Evolutionary conservation across 2,329 filamentous ascomycete genomes (phyloP).

Genomic region (Talaromyces amestolkiae): DNA sequence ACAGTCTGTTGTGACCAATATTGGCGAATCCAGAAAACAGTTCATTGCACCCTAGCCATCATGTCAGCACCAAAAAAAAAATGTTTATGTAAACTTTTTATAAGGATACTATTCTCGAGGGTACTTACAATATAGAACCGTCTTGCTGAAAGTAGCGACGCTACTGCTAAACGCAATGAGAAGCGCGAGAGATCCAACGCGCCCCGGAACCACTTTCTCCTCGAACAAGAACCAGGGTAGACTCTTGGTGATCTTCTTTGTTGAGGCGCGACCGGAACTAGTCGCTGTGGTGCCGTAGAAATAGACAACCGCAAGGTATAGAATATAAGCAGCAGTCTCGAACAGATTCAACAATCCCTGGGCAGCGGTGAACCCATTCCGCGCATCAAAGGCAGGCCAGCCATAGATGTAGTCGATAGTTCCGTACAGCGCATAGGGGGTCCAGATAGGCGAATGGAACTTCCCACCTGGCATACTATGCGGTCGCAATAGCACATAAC

Average conservation of each 20-base stretch:
- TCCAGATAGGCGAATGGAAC: slow-evolving; percentile 70
- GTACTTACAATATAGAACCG: slow-evolving; percentile 62
- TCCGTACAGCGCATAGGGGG: slow-evolving; percentile 77
- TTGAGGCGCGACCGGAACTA: slow-evolving; percentile 23
- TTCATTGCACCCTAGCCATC: slow-evolving; percentile 54
- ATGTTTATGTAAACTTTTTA: too few species aligned
- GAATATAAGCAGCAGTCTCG: slow-evolving; percentile 64
- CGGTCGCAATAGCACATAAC: slow-evolving; percentile 76
- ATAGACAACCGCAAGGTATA: slow-evolving; percentile 59
- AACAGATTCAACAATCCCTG: slow-evolving; percentile 68
- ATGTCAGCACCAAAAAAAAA: not conserved
- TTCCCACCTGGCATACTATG: slow-evolving; percentile 76
- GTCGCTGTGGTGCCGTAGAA: slow-evolving; percentile 38
- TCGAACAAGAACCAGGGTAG: slow-evolving; percentile 47
- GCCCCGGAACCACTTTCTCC: slow-evolving; percentile 52
- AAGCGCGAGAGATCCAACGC: slow-evolving; percentile 54
- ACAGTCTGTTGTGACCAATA: slow-evolving; percentile 60
- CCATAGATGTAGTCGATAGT: slow-evolving; percentile 79
- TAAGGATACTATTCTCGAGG: not conserved
- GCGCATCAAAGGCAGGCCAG: slow-evolving; percentile 64
- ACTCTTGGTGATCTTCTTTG: slow-evolving; percentile 32
- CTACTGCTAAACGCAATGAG: slow-evolving; percentile 59
- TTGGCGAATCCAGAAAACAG: slow-evolving; percentile 59
- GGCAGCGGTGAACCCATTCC: slow-evolving; percentile 73
- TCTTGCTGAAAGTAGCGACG: slow-evolving; percentile 67